These are phyloP conservation scores for Saturnispora silvae DNA, from an alignment of 805 yeast genomes.

Conservation along the genomic window DNA sequence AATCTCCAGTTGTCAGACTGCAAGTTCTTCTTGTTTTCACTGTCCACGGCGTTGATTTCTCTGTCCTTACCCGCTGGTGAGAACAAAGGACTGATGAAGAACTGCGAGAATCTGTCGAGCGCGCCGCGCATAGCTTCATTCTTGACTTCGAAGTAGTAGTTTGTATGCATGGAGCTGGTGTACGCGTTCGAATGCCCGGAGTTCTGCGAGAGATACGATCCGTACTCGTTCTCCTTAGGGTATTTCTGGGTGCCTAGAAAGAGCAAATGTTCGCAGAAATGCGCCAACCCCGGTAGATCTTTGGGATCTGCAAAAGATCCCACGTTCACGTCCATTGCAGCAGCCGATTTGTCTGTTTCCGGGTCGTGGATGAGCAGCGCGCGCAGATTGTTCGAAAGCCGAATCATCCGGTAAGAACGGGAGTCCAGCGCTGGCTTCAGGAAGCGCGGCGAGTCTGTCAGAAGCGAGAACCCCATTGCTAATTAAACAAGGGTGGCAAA, in stretches of 20 bases:
- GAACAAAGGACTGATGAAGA: constrained; percentile 80
- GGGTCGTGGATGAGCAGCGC: constrained; percentile 61
- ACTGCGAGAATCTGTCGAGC: constrained; percentile 84
- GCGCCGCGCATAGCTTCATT: constrained; percentile 76
- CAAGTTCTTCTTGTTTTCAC: constrained; percentile 88
- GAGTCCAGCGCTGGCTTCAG: constrained; percentile 55
- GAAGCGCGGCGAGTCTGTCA: constrained; percentile 13
- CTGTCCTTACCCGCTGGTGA: constrained; percentile 67
- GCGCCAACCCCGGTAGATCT: constrained; percentile 63
- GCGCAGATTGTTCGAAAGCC: constrained; percentile 44
- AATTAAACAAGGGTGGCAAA: no score
- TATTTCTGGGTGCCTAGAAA: constrained; percentile 74
- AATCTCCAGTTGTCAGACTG: constrained; percentile 87
- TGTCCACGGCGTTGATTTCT: constrained; percentile 89
- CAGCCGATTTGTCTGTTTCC: constrained; percentile 64
- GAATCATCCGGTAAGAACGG: constrained; percentile 58
- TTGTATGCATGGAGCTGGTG: constrained; percentile 81
- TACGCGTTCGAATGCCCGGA: constrained; percentile 89
- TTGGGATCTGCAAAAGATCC: constrained; percentile 67
- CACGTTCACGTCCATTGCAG: constrained; percentile 67
- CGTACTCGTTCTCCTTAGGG: constrained; percentile 65
- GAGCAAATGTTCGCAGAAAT: constrained; percentile 62
- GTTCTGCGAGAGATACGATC: constrained; percentile 67
- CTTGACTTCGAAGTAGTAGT: constrained; percentile 80
- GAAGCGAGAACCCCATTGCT: constrained; percentile 1